phyloP scores from a whole-genome alignment of 345 rosid species.

The Lagerstroemia speciosa region DNA sequence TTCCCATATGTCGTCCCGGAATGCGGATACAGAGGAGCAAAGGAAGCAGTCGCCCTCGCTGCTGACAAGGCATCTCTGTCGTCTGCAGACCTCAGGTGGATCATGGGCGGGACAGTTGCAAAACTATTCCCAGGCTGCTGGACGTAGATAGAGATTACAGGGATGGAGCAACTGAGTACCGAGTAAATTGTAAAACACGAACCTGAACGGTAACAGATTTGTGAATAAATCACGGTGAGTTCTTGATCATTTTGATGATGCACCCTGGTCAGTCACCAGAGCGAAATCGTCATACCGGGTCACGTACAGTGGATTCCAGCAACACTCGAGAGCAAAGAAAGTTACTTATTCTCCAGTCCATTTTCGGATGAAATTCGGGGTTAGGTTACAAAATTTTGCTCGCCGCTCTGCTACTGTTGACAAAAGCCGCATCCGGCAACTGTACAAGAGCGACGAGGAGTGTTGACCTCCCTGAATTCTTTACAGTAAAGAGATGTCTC shows the following conservation, averaged over 20 bases:
- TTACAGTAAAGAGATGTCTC: not conserved
- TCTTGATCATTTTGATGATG: not conserved
- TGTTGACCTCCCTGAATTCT: not conserved
- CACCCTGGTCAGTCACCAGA: not conserved
- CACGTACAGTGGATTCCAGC: not conserved
- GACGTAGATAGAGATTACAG: conserved; percentile 9
- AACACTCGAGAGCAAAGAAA: too few relatives aligned
- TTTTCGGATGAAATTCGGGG: not conserved
- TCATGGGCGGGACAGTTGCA: conserved; percentile 60
- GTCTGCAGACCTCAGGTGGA: conserved; percentile 57
- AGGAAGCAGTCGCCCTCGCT: conserved; percentile 46
- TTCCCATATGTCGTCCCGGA: conserved; percentile 81
- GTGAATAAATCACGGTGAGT: not conserved
- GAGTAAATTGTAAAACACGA: not conserved
- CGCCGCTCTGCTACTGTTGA: not conserved
- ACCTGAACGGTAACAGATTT: not conserved
- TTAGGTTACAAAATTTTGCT: not conserved
- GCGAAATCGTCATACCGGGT: not conserved
- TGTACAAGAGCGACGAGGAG: not conserved
- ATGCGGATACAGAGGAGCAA: conserved; percentile 72
- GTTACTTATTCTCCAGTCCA: too few relatives aligned
- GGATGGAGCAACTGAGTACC: too few relatives aligned
- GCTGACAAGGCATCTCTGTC: conserved; percentile 46
- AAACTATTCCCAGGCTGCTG: conserved; percentile 58
- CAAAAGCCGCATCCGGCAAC: not conserved